These are phyloP conservation scores for Solanum phureja DNA, from an alignment of 257 asterid species.

Conservation along the genomic window DNA sequence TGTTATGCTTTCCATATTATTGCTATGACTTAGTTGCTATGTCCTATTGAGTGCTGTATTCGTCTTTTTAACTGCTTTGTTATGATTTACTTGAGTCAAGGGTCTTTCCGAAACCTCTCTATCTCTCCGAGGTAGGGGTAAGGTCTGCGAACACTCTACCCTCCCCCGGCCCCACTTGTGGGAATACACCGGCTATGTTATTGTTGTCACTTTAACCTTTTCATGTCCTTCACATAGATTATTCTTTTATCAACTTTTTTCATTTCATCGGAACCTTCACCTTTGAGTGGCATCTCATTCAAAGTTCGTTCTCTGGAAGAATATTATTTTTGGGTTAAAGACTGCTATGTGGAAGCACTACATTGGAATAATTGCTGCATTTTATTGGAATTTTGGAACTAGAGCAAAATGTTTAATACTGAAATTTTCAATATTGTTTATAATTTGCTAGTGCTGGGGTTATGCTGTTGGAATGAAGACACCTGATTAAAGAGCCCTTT, in stretches of 20 bases:
- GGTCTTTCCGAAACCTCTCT: neutral
- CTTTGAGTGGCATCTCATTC: neutral
- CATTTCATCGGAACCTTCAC: neutral
- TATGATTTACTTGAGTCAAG: neutral
- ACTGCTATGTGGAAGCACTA: neutral
- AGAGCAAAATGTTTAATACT: neutral
- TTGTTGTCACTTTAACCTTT: neutral
- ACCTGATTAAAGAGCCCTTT: neutral
- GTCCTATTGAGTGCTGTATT: neutral
- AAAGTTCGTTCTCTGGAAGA: neutral
- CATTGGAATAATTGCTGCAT: neutral
- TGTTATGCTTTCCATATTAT: neutral
- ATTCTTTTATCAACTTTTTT: neutral
- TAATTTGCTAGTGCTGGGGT: neutral
- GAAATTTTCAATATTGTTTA: neutral
- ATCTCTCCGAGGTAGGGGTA: neutral
- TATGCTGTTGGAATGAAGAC: neutral
- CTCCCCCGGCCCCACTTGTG: neutral
- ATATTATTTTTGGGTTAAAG: neutral
- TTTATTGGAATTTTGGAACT: neutral
- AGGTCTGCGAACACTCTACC: neutral
- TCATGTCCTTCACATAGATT: neutral
- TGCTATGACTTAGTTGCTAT: neutral
- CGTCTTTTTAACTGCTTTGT: neutral
- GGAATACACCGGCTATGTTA: neutral